Evolutionary conservation across 768 basidiomycete genomes (phyloP).

Genomic region (Chlorophyllum brunneum): DNA sequence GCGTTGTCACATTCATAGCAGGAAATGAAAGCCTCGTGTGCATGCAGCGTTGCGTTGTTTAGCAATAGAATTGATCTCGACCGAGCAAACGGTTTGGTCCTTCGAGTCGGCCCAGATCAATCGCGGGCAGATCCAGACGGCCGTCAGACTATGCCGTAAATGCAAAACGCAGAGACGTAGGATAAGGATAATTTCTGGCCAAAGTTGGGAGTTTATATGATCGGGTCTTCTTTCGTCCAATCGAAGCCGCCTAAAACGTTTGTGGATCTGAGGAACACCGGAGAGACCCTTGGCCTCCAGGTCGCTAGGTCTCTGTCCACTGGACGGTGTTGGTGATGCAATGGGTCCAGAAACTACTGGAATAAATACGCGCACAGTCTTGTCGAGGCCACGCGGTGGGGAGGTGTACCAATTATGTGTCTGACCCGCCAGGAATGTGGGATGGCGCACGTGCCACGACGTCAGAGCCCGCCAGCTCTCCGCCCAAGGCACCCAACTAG

Average conservation of each 20-base stretch:
- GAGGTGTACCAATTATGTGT: neutral
- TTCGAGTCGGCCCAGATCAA: conserved; percentile 20
- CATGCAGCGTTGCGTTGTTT: conserved; percentile 18
- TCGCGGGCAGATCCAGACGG: conserved; percentile 9
- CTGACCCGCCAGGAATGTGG: neutral
- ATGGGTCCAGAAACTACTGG: neutral
- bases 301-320: neutral
- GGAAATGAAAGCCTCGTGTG: conserved; percentile 38
- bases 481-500: conserved; percentile 9
- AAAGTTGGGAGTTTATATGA: conserved; percentile 10
- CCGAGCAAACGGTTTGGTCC: conserved; percentile 24
- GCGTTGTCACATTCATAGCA: conserved; percentile 28
- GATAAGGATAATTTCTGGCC: conserved; percentile 10
- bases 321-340: neutral
- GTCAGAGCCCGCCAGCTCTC: neutral
- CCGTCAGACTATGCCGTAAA: conserved; percentile 10
- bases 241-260: conserved; percentile 1
- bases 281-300: neutral
- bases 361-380: too few species aligned
- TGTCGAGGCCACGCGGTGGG: neutral
- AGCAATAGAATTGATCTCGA: conserved; percentile 10
- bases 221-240: conserved; percentile 9
- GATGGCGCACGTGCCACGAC: conserved; percentile 12
- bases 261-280: conserved; percentile 8
- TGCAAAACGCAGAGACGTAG: conserved; percentile 7